phyloP scores from a whole-genome alignment of 352 stramenopile species.

The Elongisporangium undulatum region DNA sequence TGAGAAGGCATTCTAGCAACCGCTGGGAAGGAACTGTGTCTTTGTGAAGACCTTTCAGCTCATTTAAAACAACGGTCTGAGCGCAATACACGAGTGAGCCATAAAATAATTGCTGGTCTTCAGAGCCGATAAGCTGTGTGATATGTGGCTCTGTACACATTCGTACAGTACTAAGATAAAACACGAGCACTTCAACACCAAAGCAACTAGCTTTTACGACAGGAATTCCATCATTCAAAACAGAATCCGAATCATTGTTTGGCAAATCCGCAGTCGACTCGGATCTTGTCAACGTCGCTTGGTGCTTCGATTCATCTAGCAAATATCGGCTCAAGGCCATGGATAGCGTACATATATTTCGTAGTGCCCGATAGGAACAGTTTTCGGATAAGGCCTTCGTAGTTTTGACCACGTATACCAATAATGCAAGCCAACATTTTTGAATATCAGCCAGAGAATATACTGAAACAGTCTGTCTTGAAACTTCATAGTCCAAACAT shows the following conservation, averaged over 20 bases:
- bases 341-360: constrained; percentile 49
- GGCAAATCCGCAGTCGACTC: neutral
- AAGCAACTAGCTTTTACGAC: constrained; percentile 28
- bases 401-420: constrained; percentile 47
- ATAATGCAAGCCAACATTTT: constrained; percentile 56
- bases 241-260: neutral
- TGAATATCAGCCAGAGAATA: constrained; percentile 23
- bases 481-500: constrained; percentile 32
- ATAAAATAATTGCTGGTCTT: constrained; percentile 74
- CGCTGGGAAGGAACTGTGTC: constrained; percentile 10
- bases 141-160: constrained; percentile 30
- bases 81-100: constrained; percentile 57
- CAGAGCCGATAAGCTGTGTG: constrained; percentile 31
- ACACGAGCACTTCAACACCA: constrained; percentile 40
- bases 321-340: constrained; percentile 55
- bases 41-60: constrained; percentile 43
- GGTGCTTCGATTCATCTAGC: constrained; percentile 43
- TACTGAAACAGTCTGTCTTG: neutral
- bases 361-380: constrained; percentile 40
- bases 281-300: constrained; percentile 4
- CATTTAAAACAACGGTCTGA: constrained; percentile 51
- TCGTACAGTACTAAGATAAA: constrained; percentile 42
- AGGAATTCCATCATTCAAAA: neutral
- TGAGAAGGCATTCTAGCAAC: constrained; percentile 38
- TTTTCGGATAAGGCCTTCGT: constrained; percentile 37